Conservation (phyloP, 208 protist species). For the Leishmania guyanensis region DNA sequence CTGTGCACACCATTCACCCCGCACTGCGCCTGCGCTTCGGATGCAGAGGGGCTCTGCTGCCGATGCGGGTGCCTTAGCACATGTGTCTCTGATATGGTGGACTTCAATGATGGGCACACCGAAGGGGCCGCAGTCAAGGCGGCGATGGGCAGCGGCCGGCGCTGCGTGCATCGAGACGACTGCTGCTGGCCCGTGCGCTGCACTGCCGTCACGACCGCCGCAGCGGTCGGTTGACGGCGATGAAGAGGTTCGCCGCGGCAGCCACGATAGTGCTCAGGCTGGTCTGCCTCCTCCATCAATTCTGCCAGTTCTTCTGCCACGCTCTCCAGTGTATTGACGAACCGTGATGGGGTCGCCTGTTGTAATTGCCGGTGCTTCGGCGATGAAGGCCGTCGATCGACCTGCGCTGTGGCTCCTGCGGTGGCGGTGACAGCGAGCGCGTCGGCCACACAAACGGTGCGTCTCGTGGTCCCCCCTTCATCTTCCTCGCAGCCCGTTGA, state of each 20-base stretch:
- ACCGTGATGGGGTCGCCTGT: background rate
- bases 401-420: background rate
- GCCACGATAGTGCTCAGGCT: background rate
- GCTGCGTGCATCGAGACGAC: background rate
- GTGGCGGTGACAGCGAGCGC: background rate
- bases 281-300: slow-evolving; percentile 16
- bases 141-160: background rate
- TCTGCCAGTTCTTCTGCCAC: slow-evolving; percentile 20
- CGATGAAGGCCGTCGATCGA: background rate
- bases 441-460: background rate
- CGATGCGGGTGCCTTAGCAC: background rate
- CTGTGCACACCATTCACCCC: background rate
- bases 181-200: no score
- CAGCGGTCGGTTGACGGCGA: background rate
- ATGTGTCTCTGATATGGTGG: background rate
- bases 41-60: background rate
- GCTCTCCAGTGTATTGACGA: slow-evolving; percentile 15
- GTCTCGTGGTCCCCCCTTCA: background rate
- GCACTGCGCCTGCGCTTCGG: background rate
- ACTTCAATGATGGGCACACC: slow-evolving; percentile 9
- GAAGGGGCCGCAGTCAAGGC: background rate
- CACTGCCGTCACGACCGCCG: background rate
- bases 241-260: background rate
- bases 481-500: background rate
- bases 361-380: background rate